Evolutionary conservation across 2,329 filamentous ascomycete species (phyloP).

Genomic region (Sphaerostilbella broomeana): DNA sequence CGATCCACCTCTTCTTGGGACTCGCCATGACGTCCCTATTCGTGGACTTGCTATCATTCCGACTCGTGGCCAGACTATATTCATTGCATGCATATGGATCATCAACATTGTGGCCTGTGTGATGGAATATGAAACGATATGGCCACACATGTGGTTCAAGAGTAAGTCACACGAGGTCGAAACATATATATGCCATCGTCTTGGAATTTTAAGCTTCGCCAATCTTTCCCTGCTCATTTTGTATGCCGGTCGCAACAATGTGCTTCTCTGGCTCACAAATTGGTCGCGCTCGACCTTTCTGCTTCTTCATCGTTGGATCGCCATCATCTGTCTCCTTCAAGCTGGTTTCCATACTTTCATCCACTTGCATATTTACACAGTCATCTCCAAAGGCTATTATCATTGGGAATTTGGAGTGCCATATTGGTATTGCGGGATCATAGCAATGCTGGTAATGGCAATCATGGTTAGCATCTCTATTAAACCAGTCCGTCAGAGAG

Average conservation of each 20-base stretch:
- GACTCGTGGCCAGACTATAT: constrained; percentile 37
- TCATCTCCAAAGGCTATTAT: constrained; percentile 25
- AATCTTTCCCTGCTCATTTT: constrained; percentile 37
- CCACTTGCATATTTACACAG: constrained; percentile 24
- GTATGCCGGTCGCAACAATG: constrained; percentile 40
- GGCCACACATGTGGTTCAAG: constrained; percentile 25
- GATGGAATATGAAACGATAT: constrained; percentile 22
- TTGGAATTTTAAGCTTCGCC: constrained; percentile 34
- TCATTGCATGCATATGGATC: constrained; percentile 33
- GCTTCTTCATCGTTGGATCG: constrained; percentile 44
- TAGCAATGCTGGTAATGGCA: constrained; percentile 30
- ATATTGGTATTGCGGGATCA: constrained; percentile 40
- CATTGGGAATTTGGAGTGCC: constrained; percentile 18
- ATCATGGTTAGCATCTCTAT: constrained; percentile 28
- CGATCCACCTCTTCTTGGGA: constrained; percentile 20
- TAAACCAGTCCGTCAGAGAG: constrained; percentile 29
- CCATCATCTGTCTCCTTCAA: constrained; percentile 38
- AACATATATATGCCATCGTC: constrained; percentile 32
- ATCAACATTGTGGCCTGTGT: constrained; percentile 31
- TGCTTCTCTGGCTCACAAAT: constrained; percentile 41
- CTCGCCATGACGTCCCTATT: constrained; percentile 16
- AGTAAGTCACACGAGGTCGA: constrained; percentile 23
- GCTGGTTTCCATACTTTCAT: constrained; percentile 41
- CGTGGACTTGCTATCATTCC: constrained; percentile 28
- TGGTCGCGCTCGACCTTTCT: constrained; percentile 44